Conservation (phyloP, 352 stramenopile species). For the Phytophthora syringae region DNA sequence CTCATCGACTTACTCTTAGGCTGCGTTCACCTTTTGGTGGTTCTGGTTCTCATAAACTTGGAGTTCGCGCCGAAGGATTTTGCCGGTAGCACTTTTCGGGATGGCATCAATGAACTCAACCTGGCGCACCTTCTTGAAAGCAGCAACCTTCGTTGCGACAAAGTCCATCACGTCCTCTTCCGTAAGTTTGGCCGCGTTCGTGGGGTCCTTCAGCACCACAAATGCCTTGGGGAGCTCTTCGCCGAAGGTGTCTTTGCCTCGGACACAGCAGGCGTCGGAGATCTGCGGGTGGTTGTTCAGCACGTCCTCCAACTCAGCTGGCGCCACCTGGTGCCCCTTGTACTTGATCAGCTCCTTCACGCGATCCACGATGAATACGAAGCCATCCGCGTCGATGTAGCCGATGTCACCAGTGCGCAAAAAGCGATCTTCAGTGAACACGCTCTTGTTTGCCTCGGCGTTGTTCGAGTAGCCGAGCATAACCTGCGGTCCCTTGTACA, state of each 20-base stretch:
- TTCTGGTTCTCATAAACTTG: slow-evolving; percentile 48
- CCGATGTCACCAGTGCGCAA: slow-evolving; percentile 91
- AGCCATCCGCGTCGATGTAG: slow-evolving; percentile 92
- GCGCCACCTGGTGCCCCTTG: slow-evolving; percentile 92
- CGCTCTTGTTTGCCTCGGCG: slow-evolving; percentile 79
- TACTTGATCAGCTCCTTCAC: slow-evolving; percentile 97
- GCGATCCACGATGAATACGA: slow-evolving; percentile 92
- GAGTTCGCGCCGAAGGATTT: slow-evolving; percentile 91
- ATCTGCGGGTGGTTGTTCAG: slow-evolving; percentile 84
- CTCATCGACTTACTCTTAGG: too few species aligned
- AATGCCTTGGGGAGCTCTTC: slow-evolving; percentile 92
- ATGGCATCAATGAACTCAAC: slow-evolving; percentile 88
- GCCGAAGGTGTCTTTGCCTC: slow-evolving; percentile 68
- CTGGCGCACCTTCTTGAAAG: slow-evolving; percentile 90
- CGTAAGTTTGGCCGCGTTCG: slow-evolving; percentile 40
- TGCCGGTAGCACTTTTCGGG: slow-evolving; percentile 89
- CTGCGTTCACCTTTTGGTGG: slow-evolving; percentile 23
- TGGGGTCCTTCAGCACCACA: slow-evolving; percentile 75
- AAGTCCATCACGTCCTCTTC: slow-evolving; percentile 85
- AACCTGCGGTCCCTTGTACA: slow-evolving; percentile 90
- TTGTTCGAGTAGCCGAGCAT: slow-evolving; percentile 95
- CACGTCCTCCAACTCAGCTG: slow-evolving; percentile 92
- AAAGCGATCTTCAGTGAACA: slow-evolving; percentile 83
- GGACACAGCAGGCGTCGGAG: slow-evolving; percentile 77
- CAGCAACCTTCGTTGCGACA: slow-evolving; percentile 81